These are phyloP conservation scores for Epichloe baconii DNA, from an alignment of 2,329 filamentous ascomycete species.

Conservation along the genomic window DNA sequence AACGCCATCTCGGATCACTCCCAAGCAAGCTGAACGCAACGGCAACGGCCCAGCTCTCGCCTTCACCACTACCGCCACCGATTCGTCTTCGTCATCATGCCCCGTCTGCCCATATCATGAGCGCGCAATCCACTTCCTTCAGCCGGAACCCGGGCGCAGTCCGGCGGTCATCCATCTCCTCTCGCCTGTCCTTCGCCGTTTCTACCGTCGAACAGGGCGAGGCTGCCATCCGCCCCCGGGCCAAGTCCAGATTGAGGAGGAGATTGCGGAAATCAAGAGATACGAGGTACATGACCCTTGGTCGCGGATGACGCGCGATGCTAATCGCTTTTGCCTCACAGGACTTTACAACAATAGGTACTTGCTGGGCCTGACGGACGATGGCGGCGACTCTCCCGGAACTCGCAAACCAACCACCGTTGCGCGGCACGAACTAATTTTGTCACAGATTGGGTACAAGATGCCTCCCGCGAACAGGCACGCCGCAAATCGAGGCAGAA, in stretches of 20 bases:
- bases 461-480: constrained; percentile 81
- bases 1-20: no score
- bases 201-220: constrained; percentile 53
- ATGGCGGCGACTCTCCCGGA: no score
- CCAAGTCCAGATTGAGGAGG: constrained; percentile 70
- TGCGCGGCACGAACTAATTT: neutral
- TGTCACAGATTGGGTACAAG: constrained; percentile 79
- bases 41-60: neutral
- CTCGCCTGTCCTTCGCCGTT: constrained; percentile 54
- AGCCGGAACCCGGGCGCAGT: constrained; percentile 20
- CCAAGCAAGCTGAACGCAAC: neutral
- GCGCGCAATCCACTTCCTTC: constrained; percentile 40
- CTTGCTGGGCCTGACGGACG: no score
- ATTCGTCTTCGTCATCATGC: constrained; percentile 20
- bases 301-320: neutral
- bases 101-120: constrained; percentile 29
- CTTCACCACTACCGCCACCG: neutral
- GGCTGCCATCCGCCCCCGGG: constrained; percentile 35
- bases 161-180: constrained; percentile 45
- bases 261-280: constrained; percentile 94
- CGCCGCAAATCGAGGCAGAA: constrained; percentile 64
- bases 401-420: no score
- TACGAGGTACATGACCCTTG: constrained; percentile 53
- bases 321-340: constrained; percentile 8
- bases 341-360: constrained; percentile 91